Percentiles rank a stretch among this genome's conserved stretches.
Evolutionary conservation across 306 rosid genomes (phyloP).

Genomic region (Mimosa bimucronata): DNA sequence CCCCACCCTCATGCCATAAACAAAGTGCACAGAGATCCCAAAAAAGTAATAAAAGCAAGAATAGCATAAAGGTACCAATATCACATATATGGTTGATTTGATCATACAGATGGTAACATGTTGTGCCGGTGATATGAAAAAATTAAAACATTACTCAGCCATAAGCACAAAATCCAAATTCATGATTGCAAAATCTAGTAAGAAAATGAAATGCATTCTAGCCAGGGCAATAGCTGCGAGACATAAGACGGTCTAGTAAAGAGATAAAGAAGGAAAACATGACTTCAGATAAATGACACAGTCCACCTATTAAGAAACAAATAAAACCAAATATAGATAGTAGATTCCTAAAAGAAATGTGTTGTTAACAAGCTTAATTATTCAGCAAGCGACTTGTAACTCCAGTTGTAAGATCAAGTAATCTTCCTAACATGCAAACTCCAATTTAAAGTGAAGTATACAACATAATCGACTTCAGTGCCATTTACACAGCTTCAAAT

Average conservation of each 20-base stretch:
- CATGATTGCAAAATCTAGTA: not conserved
- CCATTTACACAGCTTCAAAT: not conserved
- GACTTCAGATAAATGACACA: not conserved
- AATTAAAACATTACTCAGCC: conserved; percentile 3
- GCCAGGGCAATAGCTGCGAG: not conserved
- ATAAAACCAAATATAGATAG: not conserved
- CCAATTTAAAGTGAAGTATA: not conserved
- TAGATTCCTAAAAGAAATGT: not conserved
- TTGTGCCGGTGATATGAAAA: not conserved
- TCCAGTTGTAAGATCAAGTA: not conserved
- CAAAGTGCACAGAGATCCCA: conserved; percentile 15
- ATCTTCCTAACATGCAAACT: not conserved
- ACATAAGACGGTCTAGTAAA: not conserved
- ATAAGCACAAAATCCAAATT: not conserved
- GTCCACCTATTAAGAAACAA: not conserved
- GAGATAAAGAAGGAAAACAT: not conserved
- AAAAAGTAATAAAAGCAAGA: not conserved
- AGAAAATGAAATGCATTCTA: not conserved
- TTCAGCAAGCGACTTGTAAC: not conserved
- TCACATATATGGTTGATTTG: conserved; percentile 15
- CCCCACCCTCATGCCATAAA: not conserved
- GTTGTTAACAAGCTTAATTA: not conserved
- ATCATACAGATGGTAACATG: not conserved
- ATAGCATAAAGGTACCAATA: not conserved
- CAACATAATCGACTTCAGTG: not conserved